Evolutionary conservation across 805 yeast species (phyloP), one percentile per base, ranked within the genome.

Genomic region (Kuraishia floccosa): DNA sequence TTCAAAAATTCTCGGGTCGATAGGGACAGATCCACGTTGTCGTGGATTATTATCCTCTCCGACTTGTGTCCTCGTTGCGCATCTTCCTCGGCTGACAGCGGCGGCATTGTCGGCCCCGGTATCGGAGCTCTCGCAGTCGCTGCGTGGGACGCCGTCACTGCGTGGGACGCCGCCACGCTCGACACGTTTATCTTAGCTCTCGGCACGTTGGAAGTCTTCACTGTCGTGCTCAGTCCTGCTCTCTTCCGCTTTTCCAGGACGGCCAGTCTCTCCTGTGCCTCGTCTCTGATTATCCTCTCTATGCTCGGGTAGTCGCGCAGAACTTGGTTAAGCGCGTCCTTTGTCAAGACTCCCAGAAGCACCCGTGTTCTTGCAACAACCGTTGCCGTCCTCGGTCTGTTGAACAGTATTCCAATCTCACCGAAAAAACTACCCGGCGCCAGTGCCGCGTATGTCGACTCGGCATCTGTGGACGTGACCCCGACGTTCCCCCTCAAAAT

Each of bases 381-480:
- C 2, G 86, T 77, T 0, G 89, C 89, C 0, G 87, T 79, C 41
- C 89, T 58, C 13, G 87, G 86, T 30, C 87, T 57, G 47, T 76
- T 76, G 54, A 75, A 79, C 19, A 80, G 52, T 27, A 80, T 77
- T 6, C 89, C 89, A 33, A 80, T 79, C 44, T 81, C 89, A 10
- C 91, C 91, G 47, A 80, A 81, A 39, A 76, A 78, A 14, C 76
- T 63, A 2, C 89, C 89, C 4, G 76, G 65, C 3, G 67, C 64
- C 6, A 80, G 54, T 45, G 76, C 85, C 2, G 87, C 86, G 43
- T 75, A 76, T 3, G 73, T 63, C 3, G 81, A 68, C 51, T 80
- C 89, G 18, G 85, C 87, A 46, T 80, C 91, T 1, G 81, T 68
- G 10, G 83, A 73, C 0, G 85, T 72, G 9, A 81, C 84, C n/a